Conservation (phyloP, 345 rosid species). For the Euphorbia lathyris region DNA sequence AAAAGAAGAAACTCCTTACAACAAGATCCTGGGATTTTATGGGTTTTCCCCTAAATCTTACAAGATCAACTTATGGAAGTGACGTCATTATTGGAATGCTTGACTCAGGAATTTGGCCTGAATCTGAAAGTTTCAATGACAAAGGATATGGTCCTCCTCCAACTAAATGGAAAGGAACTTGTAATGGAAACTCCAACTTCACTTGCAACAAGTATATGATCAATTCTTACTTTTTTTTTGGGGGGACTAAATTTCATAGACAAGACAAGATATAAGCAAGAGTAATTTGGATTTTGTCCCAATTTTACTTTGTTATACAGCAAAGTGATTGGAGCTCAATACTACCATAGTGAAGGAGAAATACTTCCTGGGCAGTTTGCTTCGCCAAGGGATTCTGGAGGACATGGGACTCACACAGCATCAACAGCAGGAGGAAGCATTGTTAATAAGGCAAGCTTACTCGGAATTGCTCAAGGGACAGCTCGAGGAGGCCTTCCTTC, state of each 20-base stretch:
- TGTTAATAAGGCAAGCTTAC: not conserved
- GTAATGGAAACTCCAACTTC: slow-evolving; percentile 7
- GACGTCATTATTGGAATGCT: not conserved
- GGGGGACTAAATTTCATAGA: not conserved
- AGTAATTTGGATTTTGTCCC: not conserved
- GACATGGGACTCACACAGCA: slow-evolving; percentile 18
- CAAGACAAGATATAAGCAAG: not conserved
- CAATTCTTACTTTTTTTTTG: not conserved
- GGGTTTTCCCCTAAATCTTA: not conserved
- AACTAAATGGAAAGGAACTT: slow-evolving; percentile 10
- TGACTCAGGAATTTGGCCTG: slow-evolving; percentile 10
- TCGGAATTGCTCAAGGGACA: slow-evolving; percentile 2
- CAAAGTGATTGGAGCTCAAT: slow-evolving; percentile 16
- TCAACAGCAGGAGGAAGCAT: slow-evolving; percentile 11
- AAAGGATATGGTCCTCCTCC: slow-evolving; percentile 10
- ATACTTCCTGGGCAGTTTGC: not conserved
- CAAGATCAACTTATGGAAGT: not conserved
- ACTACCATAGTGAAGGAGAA: slow-evolving; percentile 1
- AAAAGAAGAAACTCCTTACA: not conserved
- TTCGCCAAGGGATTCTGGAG: slow-evolving; percentile 7
- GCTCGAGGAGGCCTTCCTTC: slow-evolving; percentile 16
- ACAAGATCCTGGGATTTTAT: slow-evolving; percentile 11
- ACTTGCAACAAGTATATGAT: slow-evolving; percentile 15
- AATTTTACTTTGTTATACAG: not conserved
- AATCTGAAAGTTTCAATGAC: slow-evolving; percentile 2